phyloP scores from a whole-genome alignment of 169 alveolate species.

The Cyclospora cayetanensis region DNA sequence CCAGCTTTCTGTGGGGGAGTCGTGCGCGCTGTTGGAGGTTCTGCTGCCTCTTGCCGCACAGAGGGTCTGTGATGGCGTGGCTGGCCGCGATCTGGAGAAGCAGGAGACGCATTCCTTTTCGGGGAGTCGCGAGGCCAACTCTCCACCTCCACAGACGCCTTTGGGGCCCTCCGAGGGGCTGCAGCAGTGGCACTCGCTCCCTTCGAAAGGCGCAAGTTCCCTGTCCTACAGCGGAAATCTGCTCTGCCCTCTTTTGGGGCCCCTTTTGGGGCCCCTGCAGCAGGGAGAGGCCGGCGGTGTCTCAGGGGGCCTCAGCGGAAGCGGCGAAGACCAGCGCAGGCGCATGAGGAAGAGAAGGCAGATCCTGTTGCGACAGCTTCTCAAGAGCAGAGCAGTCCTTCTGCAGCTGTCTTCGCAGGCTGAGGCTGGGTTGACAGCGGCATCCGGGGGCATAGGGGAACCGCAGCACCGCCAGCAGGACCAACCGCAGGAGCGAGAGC shows the following conservation, averaged over 20 bases:
- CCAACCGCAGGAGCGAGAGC: constrained; percentile 6
- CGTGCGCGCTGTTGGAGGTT: constrained; percentile 13
- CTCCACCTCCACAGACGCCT: no score
- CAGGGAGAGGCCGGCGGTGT: neutral
- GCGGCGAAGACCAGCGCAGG: neutral
- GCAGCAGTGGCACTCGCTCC: neutral
- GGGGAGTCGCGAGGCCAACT: no score
- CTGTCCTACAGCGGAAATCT: neutral
- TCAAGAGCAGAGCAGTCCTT: constrained; percentile 5
- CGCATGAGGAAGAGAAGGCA: neutral
- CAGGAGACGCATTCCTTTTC: no score
- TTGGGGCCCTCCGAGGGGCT: constrained; percentile 1
- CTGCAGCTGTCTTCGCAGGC: constrained; percentile 30
- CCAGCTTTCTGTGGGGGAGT: neutral
- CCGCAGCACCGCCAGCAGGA: constrained; percentile 11
- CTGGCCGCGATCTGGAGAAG: no score
- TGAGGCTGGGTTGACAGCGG: neutral
- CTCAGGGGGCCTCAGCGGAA: neutral
- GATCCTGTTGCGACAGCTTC: constrained; percentile 1
- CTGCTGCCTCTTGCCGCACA: constrained; percentile 44
- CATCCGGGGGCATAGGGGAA: neutral
- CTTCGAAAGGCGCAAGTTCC: neutral
- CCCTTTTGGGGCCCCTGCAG: neutral
- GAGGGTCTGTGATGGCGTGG: neutral
- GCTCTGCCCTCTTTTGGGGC: constrained; percentile 9